Evolutionary conservation across 805 yeast genomes (phyloP), one percentile per base, ranked within the genome.

Genomic region (Barnettozyma californica): DNA sequence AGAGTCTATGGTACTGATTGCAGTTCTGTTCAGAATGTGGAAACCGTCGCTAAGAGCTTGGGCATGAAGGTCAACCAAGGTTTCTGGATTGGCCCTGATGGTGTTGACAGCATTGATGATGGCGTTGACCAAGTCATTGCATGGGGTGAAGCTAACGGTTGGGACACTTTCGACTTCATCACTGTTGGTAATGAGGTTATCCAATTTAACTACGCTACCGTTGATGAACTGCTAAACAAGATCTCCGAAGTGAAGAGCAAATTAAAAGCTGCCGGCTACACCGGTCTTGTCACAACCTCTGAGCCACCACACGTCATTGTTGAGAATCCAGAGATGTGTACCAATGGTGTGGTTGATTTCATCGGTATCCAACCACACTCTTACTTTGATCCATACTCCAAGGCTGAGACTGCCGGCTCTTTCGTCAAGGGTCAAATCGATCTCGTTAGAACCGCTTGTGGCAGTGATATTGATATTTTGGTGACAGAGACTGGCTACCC

Each of bases 401-500:
- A 76, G 51, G 92, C 97, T 29, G 68, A 67, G 25, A 71, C 77
- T 37, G 81, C 96, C 4, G 97, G 97, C 41, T 41, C 70, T 9
- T 91, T 86, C 58, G 80, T 87, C 40, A 66, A 70, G 44, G 79
- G 80, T 29, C 95, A 91, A 69, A 70, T 79, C 53, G 65, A 59
- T 20, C 62, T 82, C 49, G 82, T 82, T 23, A 67, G 75, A 55
- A 67, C 65, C 14, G 68, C 73, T 41, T 90, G 97, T 70, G 66
- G 66, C 45, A 69, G 77, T 26, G 68, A 70, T 49, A 70, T 75
- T 64, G 65, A 69, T 8, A 81, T 87, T 34, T 55, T 71, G 19
- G 80, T 90, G 48, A 83, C 95, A 19, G 97, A 90, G 68, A 89
- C 96, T 5, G 97, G 97, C 40, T 90, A 87, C 64, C 97, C 97